Evolutionary conservation across 495 filamentous ascomycete species (phyloP).

Genomic region (Rhypophila decipiens): DNA sequence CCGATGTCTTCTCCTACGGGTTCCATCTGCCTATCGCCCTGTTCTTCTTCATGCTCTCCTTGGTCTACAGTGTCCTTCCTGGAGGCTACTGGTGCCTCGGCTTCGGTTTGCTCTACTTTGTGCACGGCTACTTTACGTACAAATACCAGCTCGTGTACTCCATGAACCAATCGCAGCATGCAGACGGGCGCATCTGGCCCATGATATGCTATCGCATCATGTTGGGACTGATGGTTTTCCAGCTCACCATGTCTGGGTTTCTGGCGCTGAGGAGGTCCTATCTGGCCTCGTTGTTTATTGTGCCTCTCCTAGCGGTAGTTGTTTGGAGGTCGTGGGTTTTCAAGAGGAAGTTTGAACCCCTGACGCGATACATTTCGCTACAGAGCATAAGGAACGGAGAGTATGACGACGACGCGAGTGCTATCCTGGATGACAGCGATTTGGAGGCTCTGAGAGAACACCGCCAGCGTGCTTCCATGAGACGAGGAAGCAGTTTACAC

Average conservation of each 20-base stretch:
- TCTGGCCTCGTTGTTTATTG: conserved; percentile 60
- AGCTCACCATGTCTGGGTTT: conserved; percentile 83
- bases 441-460: conserved; percentile 25
- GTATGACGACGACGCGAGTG: conserved; percentile 25
- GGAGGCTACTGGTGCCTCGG: conserved; percentile 74
- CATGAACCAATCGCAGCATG: conserved; percentile 95
- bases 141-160: conserved; percentile 98
- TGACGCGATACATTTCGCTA: conserved; percentile 88
- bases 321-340: conserved; percentile 83
- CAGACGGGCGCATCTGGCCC: conserved; percentile 87
- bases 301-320: conserved; percentile 69
- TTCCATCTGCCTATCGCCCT: conserved; percentile 91
- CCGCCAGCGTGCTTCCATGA: conserved; percentile 24
- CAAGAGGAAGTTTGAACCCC: conserved; percentile 65
- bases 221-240: conserved; percentile 77
- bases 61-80: conserved; percentile 87
- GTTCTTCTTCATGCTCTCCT: conserved; percentile 85
- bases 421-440: conserved; percentile 32
- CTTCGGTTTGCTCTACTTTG: conserved; percentile 82
- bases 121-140: conserved; percentile 86
- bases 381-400: conserved; percentile 66
- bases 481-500: conserved; percentile 51
- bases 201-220: conserved; percentile 90
- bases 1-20: conserved; percentile 88
- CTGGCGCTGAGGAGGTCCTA: conserved; percentile 70